A percentile compares a stretch with the other conserved stretches of the same genome.
Conservation (phyloP, 805 yeast genomes). For the Candida parachauliodes region DNA sequence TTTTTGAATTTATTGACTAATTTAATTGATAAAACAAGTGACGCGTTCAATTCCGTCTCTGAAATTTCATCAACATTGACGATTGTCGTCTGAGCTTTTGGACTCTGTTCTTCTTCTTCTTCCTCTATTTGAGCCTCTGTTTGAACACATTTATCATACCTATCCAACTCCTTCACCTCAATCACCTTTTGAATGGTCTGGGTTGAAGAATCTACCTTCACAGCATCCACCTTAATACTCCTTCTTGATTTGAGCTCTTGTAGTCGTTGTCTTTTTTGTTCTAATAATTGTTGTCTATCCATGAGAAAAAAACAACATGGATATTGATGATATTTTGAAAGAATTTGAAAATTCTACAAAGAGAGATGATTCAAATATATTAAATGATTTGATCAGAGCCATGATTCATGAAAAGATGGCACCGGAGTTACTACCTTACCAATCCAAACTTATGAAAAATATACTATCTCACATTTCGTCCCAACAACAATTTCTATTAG, state of each 20-base stretch:
- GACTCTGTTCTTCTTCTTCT: neutral
- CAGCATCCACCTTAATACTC: conserved; percentile 3
- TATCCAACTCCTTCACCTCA: conserved; percentile 8
- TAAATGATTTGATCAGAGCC: conserved; percentile 47
- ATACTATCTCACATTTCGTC: conserved; percentile 57
- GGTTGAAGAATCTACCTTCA: conserved; percentile 8
- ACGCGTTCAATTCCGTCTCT: conserved; percentile 17
- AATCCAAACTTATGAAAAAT: conserved; percentile 53
- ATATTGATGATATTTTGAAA: conserved; percentile 66
- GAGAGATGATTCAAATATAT: conserved; percentile 21
- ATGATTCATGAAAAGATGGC: conserved; percentile 86
- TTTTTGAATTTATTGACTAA: conserved; percentile 18
- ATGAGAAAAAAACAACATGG: conserved; percentile 20
- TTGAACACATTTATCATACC: conserved; percentile 23
- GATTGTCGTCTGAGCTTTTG: neutral
- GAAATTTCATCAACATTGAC: conserved; percentile 1
- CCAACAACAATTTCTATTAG: conserved; percentile 71
- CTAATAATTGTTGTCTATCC: conserved; percentile 37
- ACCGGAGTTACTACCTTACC: conserved; percentile 82
- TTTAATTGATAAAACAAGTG: conserved; percentile 21
- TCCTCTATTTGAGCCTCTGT: conserved; percentile 11
- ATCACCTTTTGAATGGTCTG: conserved; percentile 5
- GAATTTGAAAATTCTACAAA: conserved; percentile 48
- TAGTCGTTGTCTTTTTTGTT: conserved; percentile 37
- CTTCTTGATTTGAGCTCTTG: conserved; percentile 22